Base-by-base conservation (phyloP, 768 basidiomycete genomes). In the Tephrocybe sp. region DNA sequence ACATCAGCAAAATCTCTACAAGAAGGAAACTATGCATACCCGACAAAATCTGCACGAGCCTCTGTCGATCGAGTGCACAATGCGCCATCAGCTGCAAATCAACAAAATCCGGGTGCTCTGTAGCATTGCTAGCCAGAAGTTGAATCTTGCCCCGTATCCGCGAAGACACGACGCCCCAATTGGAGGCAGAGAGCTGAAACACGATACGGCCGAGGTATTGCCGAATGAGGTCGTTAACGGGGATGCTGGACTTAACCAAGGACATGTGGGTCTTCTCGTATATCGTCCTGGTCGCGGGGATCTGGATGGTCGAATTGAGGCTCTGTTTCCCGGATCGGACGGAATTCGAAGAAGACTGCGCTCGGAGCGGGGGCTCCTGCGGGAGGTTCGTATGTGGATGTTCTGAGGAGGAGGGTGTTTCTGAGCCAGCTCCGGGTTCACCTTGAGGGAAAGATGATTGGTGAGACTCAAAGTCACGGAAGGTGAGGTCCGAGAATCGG, bases 161-260 rank as follows among this genome's bases (percentile, higher is more conserved):
- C 18, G 75, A 66, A 57, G 88, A 83, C 13, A 96, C 86, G 7
- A 89, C 79, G 44, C 69, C 64, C 92, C 93, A 97, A 64, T 96
- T 95, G 11, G 87, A 87, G 1, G 89, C 86, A 2, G 93, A 93
- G 15, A 98, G 77, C 61, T 87, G 86, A 61, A 88, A 93, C 22
- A 96, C 79, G 53, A 95, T 84, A 41, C 86, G 81, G 9, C 89
- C 87, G 18, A 87, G 79, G 57, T 79, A 89, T 61, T 85, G 83
- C 45, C 80, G 77, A 52, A 91, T 84, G 21, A 87, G 71, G 18
- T 73, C 70, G 53, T 80, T 83, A 43, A 90, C 72, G 6, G 83
- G 73, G 45, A 73, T 63, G 1, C 77, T 61, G 0, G 81, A 83
- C 48, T 75, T 78, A 28, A 82, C 69, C 15, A 84, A 71, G 13